Conservation (phyloP, 2,329 filamentous ascomycete species). For the Parastagonospora nodorum region DNA sequence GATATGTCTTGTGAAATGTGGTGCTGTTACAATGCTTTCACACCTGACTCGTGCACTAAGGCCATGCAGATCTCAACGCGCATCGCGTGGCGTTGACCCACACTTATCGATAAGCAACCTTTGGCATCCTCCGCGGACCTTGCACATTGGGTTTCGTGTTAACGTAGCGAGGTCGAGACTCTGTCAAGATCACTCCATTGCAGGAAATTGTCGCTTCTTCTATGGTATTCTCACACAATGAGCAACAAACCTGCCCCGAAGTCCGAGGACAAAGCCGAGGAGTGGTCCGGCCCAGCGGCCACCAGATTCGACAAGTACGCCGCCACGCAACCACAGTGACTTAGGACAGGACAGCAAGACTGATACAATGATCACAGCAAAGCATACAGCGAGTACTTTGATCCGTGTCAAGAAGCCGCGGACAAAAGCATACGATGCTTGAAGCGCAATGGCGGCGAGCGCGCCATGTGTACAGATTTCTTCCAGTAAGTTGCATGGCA, state of each 20-base stretch:
- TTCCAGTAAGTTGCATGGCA: constrained; percentile 70
- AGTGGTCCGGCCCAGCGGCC: constrained; percentile 37
- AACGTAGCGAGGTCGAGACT: neutral
- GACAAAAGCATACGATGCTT: constrained; percentile 84
- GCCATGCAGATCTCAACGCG: neutral
- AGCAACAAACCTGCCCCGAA: constrained; percentile 12
- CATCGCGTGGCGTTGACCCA: neutral
- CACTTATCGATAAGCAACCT: constrained; percentile 4
- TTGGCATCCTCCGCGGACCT: neutral
- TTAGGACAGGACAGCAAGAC: neutral
- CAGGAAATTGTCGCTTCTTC: too few species aligned
- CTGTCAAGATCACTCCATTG: neutral
- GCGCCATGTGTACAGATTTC: constrained; percentile 89
- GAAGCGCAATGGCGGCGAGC: constrained; percentile 84
- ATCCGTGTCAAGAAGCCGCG: constrained; percentile 94
- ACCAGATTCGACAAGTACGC: constrained; percentile 48
- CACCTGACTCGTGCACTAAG: neutral
- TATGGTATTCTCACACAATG: constrained; percentile 3
- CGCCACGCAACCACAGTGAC: neutral
- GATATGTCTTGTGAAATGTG: neutral
- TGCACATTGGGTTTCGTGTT: too few species aligned
- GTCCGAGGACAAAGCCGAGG: constrained; percentile 19
- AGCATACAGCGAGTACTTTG: constrained; percentile 84
- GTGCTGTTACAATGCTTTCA: neutral
- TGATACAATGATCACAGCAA: constrained; percentile 64